Base-by-base conservation (phyloP, 176 grass and related monocot species). In the Pontederia paniculata region DNA sequence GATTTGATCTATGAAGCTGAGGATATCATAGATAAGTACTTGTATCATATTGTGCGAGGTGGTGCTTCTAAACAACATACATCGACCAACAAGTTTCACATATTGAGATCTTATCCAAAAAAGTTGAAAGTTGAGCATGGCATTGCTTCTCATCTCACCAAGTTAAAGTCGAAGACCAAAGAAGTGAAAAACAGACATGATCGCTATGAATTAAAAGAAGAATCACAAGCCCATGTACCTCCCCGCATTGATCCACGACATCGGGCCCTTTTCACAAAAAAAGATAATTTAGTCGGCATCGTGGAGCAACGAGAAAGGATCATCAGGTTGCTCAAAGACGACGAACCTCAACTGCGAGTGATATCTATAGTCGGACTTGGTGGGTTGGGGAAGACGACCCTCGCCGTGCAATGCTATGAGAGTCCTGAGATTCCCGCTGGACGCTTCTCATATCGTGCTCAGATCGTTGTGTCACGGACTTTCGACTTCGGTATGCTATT, bases 351-450 rank as follows among this genome's bases (percentile, higher is more conserved):
- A 2, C 50, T 73, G 31, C 67, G 52, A 16, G 63, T 73, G 42
- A 74, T 80, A 44, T 62, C 77, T n/a, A 63, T 80, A 7, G 56
- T 73, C 45, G 77, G 77, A 10, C 55, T 31, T 48, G 70, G 54
- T 63, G 77, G 77, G 17, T 28, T 69, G 10, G 70, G 70, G 49
- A 80, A 80, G 55, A 80, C 77, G 3, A 73, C 70, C 44, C 77
- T 80, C 50, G 56, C 49, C 3, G 68, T 54, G 22, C 68, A 73
- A 44, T 48, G 73, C 52, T 81, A 75, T 21, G 66, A 75, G 1
- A 42, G 75, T 51, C 53, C 69, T 41, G 57, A 13, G 23, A 52
- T 75, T 15, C 63, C 65, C 52, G 78, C 45, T 31, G 25, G 25
- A 16, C 47, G 53, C 15, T 81, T 81, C 57, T n/a, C 10, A 9